Evolutionary conservation across 176 grass and related monocot species (phyloP), one percentile per base, ranked within the genome.

Genomic region (Bromus sterilis): DNA sequence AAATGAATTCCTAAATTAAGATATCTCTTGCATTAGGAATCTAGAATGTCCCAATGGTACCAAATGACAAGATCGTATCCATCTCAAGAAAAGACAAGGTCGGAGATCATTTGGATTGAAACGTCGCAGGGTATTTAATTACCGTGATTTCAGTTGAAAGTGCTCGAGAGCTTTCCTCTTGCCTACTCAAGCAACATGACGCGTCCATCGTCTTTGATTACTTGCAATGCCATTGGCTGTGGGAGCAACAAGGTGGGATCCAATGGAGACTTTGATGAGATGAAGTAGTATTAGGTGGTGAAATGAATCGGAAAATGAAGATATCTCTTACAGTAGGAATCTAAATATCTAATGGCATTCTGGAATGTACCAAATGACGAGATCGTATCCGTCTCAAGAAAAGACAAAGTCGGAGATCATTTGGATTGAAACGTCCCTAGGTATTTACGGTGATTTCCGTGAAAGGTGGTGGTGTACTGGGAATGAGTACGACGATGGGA

Each of bases 141-240:
- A 40, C 8, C 20, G 9, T 2, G 1, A 6, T 67, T 23, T 20
- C 33, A 15, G 26, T n/a, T n/a, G n/a, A n/a, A n/a, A n/a, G n/a
- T n/a, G n/a, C n/a, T n/a, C n/a, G n/a, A n/a, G n/a, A n/a, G n/a
- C n/a, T n/a, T n/a, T n/a, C n/a, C n/a, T n/a, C n/a, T n/a, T n/a
- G n/a, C n/a, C n/a, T n/a, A n/a, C n/a, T n/a, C n/a, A n/a, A n/a
- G n/a, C n/a, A n/a, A n/a, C n/a, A n/a, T n/a, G n/a, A n/a, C n/a
- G n/a, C n/a, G n/a, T n/a, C n/a, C n/a, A n/a, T n/a, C n/a, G n/a
- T n/a, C n/a, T n/a, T n/a, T n/a, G n/a, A n/a, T n/a, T n/a, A 42
- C 24, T 40, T 25, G 62, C 14, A 11, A 53, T 16, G 73, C 82
- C 30, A 81, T 91, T 89, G 88, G 88, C 56, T 21, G 48, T 51